A percentile compares a stretch with the other conserved stretches of the same genome.
Evolutionary conservation across 352 stramenopile species (phyloP).

Genomic region (Phytophthora podocarpi): DNA sequence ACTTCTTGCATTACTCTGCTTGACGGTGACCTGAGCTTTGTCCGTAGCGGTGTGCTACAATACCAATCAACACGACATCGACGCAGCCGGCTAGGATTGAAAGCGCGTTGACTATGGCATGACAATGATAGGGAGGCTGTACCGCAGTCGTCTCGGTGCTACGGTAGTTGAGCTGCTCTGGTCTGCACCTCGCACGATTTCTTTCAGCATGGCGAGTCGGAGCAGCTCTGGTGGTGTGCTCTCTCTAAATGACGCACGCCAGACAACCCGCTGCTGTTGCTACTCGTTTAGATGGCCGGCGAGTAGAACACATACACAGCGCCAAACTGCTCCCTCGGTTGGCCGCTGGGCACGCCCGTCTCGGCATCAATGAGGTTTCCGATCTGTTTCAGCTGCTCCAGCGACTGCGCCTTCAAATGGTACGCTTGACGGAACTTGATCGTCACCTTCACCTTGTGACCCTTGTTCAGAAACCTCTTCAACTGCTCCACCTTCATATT

Average conservation of each 20-base stretch:
- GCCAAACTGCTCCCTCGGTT: constrained; percentile 53
- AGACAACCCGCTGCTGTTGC: background rate
- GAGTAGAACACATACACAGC: constrained; percentile 65
- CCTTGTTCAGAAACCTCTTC: constrained; percentile 70
- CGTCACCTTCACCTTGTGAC: constrained; percentile 82
- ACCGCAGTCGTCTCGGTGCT: background rate
- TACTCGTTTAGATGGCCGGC: constrained; percentile 30
- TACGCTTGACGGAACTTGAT: constrained; percentile 70
- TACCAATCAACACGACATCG: constrained; percentile 7
- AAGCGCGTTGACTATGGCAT: background rate
- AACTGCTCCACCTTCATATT: constrained; percentile 75
- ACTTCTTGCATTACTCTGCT: constrained; percentile 9
- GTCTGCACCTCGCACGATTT: background rate
- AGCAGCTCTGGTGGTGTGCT: constrained; percentile 1
- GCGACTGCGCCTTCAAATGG: constrained; percentile 55
- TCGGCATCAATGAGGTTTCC: constrained; percentile 46
- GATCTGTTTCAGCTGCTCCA: constrained; percentile 56
- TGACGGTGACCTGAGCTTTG: background rate
- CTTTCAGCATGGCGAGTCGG: background rate
- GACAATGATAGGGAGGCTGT: background rate
- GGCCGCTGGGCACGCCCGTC: constrained; percentile 37
- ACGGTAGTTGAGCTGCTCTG: background rate
- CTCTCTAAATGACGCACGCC: constrained; percentile 3
- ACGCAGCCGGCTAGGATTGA: constrained; percentile 3
- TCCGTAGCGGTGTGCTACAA: background rate